A percentile compares a stretch with the other conserved stretches of the same genome.
phyloP scores from a whole-genome alignment of 2,329 filamentous ascomycete species.

The Diplodia mutila region DNA sequence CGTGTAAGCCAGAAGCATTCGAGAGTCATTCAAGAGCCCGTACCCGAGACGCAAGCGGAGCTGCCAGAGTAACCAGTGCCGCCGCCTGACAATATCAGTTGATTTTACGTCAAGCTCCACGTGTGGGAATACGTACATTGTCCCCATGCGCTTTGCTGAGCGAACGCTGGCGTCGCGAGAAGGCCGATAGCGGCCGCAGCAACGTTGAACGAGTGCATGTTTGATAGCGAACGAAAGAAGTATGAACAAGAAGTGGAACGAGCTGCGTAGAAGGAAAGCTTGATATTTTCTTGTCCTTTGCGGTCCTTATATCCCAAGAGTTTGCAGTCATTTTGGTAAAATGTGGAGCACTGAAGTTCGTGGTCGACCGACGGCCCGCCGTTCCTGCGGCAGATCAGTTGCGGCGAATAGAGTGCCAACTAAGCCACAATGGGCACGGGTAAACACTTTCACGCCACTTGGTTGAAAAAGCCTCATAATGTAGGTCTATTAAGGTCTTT shows the following conservation, averaged over 20 bases:
- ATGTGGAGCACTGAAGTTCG: neutral
- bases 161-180: conserved; percentile 34
- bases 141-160: conserved; percentile 36
- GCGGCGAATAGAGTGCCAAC: conserved; percentile 16
- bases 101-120: neutral
- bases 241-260: neutral
- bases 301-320: neutral
- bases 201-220: conserved; percentile 2
- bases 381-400: conserved; percentile 15
- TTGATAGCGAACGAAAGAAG: neutral
- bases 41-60: conserved; percentile 31
- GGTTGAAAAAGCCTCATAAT: neutral
- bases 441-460: neutral
- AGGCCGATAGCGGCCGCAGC: conserved; percentile 31
- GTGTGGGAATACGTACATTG: conserved; percentile 36
- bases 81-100: conserved; percentile 32
- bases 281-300: neutral
- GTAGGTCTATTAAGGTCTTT: neutral
- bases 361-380: conserved; percentile 15
- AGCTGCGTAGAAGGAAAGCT: neutral
- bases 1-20: neutral
- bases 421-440: conserved; percentile 1
- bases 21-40: neutral
- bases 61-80: conserved; percentile 36
- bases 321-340: neutral